phyloP scores from a whole-genome alignment of 2,329 filamentous ascomycete genomes.

The Ophiostoma sp. region DNA sequence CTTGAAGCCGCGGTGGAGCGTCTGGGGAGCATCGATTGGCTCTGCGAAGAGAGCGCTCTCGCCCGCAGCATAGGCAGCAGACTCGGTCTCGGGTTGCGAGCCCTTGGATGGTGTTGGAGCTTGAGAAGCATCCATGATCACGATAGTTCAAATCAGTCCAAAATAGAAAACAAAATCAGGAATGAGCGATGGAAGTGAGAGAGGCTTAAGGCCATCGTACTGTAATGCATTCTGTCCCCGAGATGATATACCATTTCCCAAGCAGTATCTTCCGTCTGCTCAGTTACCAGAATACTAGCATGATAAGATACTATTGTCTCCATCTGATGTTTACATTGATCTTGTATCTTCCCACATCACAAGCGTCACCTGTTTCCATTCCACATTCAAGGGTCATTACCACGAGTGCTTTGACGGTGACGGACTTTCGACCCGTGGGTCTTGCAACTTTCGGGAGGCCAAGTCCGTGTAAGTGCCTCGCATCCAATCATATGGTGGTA shows the following conservation, averaged over 20 bases:
- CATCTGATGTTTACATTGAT: not conserved
- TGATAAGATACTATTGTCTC: not conserved
- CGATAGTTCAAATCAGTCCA: not conserved
- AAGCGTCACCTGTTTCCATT: not conserved
- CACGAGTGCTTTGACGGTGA: not conserved
- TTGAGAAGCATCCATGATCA: not conserved
- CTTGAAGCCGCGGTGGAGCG: constrained; percentile 10
- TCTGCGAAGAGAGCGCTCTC: constrained; percentile 2
- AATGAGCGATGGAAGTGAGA: not conserved
- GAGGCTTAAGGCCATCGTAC: not conserved
- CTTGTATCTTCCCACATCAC: not conserved
- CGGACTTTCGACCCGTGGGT: not conserved
- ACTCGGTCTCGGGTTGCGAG: constrained; percentile 5
- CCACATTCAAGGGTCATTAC: not conserved
- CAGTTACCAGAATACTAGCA: not conserved
- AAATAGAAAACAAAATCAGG: not conserved
- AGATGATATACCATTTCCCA: not conserved
- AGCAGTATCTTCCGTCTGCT: not conserved
- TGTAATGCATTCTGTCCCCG: not conserved
- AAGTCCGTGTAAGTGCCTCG: not conserved
- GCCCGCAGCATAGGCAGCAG: not conserved
- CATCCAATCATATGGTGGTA: not conserved
- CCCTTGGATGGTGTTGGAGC: not conserved
- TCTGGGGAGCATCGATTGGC: not conserved
- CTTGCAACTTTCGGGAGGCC: not conserved